These are phyloP conservation scores for Protea cynaroides DNA, from an alignment of 164 flowering plant genomes.

Conservation along the genomic window DNA sequence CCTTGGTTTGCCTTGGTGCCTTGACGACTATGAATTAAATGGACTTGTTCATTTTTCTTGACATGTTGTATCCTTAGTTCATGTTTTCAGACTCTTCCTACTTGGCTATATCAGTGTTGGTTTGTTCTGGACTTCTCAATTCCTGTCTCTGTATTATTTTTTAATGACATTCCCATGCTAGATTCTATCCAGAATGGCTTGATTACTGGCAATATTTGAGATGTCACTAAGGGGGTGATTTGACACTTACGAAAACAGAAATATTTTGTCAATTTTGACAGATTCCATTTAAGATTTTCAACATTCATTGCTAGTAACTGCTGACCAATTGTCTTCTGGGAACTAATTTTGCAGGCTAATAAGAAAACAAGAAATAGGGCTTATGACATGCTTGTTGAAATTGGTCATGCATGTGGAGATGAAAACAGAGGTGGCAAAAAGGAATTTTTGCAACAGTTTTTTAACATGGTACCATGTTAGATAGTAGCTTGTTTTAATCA, in stretches of 20 bases:
- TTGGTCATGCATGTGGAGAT: slow-evolving; percentile 89
- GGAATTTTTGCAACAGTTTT: slow-evolving; percentile 56
- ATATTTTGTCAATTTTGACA: too few species aligned
- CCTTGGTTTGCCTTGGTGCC: too few species aligned
- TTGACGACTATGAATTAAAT: too few species aligned
- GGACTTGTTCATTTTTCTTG: too few species aligned
- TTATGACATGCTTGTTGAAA: slow-evolving; percentile 85
- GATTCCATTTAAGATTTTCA: too few species aligned
- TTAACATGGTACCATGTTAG: slow-evolving; percentile 61
- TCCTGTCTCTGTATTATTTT: not conserved
- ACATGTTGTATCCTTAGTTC: too few species aligned
- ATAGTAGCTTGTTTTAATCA: not conserved
- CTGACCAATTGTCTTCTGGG: not conserved
- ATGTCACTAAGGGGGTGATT: too few species aligned
- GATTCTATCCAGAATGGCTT: not conserved
- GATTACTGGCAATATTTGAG: not conserved
- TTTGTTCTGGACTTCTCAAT: too few species aligned
- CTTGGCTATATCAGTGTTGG: too few species aligned
- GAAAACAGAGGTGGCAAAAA: slow-evolving; percentile 73
- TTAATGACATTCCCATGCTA: not conserved
- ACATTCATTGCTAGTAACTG: not conserved
- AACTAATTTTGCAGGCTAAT: slow-evolving; percentile 51
- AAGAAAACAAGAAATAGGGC: slow-evolving; percentile 94
- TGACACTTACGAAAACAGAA: too few species aligned
- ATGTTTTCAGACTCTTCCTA: too few species aligned